Evolutionary conservation across 2,329 filamentous ascomycete genomes (phyloP), one percentile per base, ranked within the genome.

Genomic region (Zasmidium citrigriseum): DNA sequence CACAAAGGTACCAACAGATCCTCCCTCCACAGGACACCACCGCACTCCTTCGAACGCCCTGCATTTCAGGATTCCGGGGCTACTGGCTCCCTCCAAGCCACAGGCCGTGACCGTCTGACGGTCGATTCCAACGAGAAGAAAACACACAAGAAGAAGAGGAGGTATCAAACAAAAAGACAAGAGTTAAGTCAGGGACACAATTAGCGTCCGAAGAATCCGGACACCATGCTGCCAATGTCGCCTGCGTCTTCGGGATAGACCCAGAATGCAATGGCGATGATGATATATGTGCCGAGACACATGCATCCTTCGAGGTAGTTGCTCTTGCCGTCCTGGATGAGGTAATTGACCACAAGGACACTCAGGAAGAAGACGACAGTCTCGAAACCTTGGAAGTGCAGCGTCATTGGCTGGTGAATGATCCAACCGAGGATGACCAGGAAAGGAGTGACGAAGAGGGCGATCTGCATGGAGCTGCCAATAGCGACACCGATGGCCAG

Each of bases 321-420:
- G 72, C 88, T 91, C 72, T 91, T 84, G 11, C 91, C 91, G 69
- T 96, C 91, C 60, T 93, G 79, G 50, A 96, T 91, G 59, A 96
- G 77, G 72, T 95, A 96, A 76, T 93, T 95, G 75, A 93, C 90
- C 62, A 96, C 91, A 64, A 96, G 87, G 7, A 91, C 87, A 52
- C 86, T 89, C 52, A 93, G 86, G 74, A 96, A 96, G 68, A 96
- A 83, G 57, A 89, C 90, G 21, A 95, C 89, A 0, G 91, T 96
- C 82, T 96, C 91, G 75, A 96, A 96, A 50, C 91, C 82, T 60
- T 91, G 91, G 74, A 96, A 96, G 78, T 93, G 92, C 29, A 96
- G 81, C 24, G 88, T 80, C 81, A 83, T 83, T 48, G 77, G 74
- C 63, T 80, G 68, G 21, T 75, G 77, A 57, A 84, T 79, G 66